phyloP scores from a whole-genome alignment of 495 filamentous ascomycete genomes.

The Penicillium silybi region DNA sequence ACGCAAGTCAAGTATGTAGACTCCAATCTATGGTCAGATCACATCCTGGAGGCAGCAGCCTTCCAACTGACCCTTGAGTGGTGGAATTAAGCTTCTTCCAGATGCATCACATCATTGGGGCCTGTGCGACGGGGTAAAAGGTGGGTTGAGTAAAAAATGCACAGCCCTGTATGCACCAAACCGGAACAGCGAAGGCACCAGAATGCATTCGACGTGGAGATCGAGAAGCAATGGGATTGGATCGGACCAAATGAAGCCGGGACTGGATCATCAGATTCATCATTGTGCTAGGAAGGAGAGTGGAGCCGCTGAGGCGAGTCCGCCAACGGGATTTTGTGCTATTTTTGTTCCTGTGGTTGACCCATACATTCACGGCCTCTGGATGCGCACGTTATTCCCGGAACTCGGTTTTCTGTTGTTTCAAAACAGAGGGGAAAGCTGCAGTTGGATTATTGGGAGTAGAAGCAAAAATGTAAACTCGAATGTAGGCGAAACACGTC shows the following conservation, averaged over 20 bases:
- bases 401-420: not conserved
- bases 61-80: not conserved
- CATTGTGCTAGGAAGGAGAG: conserved; percentile 1
- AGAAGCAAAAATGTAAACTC: not conserved
- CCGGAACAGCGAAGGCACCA: not conserved
- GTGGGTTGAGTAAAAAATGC: not conserved
- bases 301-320: conserved; percentile 1
- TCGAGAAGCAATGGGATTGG: conserved; percentile 11
- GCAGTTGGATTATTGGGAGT: not conserved
- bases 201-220: not conserved
- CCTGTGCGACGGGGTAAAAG: not conserved
- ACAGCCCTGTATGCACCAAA: not conserved
- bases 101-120: not conserved
- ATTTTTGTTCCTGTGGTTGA: conserved; percentile 14
- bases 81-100: not conserved
- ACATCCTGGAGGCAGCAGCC: not conserved
- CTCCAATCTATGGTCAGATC: not conserved
- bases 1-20: not conserved
- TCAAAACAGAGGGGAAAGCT: not conserved
- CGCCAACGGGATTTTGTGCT: conserved; percentile 11
- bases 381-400: not conserved
- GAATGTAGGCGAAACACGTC: not conserved
- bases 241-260: conserved; percentile 8
- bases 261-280: conserved; percentile 12
- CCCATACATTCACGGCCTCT: conserved; percentile 1